Base-by-base conservation (phyloP, 139 green algal genomes). In the Dunaliella sp. region DNA sequence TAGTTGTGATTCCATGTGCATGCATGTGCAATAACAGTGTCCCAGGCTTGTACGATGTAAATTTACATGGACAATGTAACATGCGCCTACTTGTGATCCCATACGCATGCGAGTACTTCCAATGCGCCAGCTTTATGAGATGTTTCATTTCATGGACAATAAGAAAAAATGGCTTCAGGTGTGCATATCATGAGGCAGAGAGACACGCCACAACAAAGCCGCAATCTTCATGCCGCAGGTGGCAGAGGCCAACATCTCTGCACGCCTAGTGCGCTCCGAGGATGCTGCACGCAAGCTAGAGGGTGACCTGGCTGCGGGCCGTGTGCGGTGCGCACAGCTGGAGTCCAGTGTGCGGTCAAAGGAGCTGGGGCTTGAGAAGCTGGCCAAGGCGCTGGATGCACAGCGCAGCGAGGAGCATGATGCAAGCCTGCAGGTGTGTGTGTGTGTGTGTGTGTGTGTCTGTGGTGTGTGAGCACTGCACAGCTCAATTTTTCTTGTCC, bases 231-330 rank as follows among this genome's bases (percentile, higher is more conserved):
- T 22, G 28, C 33, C 2, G 36, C 33, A 87, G 84, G 22, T 83
- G 1, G 37, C 75, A 36, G 84, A 87, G n/a, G 75, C 38, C 21
- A 36, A 83, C 2, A 25, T 28, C 21, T 30, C 16, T 21, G 24
- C 16, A 1, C 57, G 76, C 37, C 22, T 79, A 22, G 38, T 3
- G 1, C 26, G n/a, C 16, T 73, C 86, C 1, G 84, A 88, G 82
- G 89, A 91, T 0, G 72, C 78, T 33, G 72, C 77, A 1, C 33
- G 87, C 1, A 74, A 87, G 58, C 79, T 89, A 33, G 90, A 93
- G 77, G 80, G 86, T n/a, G 85, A 91, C 81, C 34, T 88, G 38
- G 82, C 82, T 1, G 32, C 84, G 26, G 2, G 2, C 3, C 76
- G 76, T 12, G 77, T 76, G 32, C 82, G 85, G 0, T 32, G 33